Conservation (phyloP, 2,329 filamentous ascomycete species). For the Arthrobotrys sinensis region DNA sequence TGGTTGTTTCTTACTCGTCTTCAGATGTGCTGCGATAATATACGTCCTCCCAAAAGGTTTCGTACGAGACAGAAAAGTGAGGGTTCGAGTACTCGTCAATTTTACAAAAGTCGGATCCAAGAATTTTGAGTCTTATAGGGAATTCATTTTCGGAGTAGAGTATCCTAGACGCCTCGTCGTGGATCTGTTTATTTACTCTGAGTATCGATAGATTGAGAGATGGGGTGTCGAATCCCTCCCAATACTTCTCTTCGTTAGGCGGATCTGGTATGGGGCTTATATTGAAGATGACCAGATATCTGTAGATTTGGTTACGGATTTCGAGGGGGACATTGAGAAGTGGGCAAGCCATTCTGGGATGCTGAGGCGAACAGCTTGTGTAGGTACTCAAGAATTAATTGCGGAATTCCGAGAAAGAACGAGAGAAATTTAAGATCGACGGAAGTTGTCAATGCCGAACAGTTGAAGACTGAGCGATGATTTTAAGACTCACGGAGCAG, state of each 20-base stretch:
- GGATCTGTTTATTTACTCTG: constrained; percentile 14
- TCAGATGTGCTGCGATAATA: neutral
- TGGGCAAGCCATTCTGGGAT: neutral
- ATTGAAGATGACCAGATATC: constrained; percentile 21
- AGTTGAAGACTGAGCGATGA: too few relatives aligned
- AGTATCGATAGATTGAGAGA: constrained; percentile 8
- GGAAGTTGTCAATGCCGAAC: too few relatives aligned
- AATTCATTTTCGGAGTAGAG: constrained; percentile 26
- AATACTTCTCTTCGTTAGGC: neutral
- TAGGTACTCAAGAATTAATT: too few relatives aligned
- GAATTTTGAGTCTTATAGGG: neutral
- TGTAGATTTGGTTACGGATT: constrained; percentile 26
- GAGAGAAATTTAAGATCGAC: too few relatives aligned
- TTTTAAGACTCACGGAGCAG: too few relatives aligned
- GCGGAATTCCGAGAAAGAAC: too few relatives aligned
- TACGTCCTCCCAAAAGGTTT: constrained; percentile 26
- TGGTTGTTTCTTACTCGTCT: neutral
- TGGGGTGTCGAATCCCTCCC: neutral
- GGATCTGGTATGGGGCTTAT: neutral
- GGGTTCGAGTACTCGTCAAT: neutral
- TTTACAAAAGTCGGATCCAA: neutral
- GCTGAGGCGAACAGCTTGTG: too few relatives aligned
- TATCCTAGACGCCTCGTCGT: constrained; percentile 11
- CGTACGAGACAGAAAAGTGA: neutral
- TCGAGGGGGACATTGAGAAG: constrained; percentile 25